Evolutionary conservation across 768 basidiomycete species (phyloP).

Genomic region (Cystoderma amianthinum): DNA sequence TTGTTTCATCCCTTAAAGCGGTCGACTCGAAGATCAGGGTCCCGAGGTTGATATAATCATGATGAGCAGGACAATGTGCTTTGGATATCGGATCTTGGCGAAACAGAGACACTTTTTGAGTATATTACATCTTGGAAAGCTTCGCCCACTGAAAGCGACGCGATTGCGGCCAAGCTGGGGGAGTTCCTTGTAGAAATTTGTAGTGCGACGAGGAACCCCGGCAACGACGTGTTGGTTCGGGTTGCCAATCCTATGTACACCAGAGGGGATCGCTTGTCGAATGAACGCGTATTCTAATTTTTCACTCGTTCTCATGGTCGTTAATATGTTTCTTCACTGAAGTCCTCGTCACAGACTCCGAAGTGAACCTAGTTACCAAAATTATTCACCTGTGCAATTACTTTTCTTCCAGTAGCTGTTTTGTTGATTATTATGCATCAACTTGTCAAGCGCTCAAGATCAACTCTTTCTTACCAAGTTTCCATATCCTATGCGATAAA

Average conservation of each 20-base stretch:
- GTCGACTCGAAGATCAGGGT: slow-evolving; percentile 8
- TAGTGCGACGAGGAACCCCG: slow-evolving; percentile 6
- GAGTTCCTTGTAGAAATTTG: slow-evolving; percentile 10
- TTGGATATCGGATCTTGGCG: slow-evolving; percentile 18
- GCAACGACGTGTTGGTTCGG: slow-evolving; percentile 3
- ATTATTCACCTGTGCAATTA: no score
- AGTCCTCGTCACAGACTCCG: no score
- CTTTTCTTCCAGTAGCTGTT: no score
- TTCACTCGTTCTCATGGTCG: no score
- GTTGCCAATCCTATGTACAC: slow-evolving; percentile 1
- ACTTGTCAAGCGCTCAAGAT: no score
- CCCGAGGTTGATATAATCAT: slow-evolving; percentile 11
- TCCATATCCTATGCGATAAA: no score
- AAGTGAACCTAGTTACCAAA: no score
- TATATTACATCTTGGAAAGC: slow-evolving; percentile 4
- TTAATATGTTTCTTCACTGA: no score
- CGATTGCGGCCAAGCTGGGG: slow-evolving; percentile 9
- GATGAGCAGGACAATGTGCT: slow-evolving; percentile 12
- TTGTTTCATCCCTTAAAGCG: neutral
- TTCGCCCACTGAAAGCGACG: neutral
- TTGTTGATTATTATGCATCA: no score
- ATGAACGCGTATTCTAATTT: no score
- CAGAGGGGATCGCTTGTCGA: slow-evolving; percentile 5
- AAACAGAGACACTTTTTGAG: slow-evolving; percentile 8
- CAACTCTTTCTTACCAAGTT: no score